phyloP scores from a whole-genome alignment of 306 rosid genomes.

The Quercus gilva region DNA sequence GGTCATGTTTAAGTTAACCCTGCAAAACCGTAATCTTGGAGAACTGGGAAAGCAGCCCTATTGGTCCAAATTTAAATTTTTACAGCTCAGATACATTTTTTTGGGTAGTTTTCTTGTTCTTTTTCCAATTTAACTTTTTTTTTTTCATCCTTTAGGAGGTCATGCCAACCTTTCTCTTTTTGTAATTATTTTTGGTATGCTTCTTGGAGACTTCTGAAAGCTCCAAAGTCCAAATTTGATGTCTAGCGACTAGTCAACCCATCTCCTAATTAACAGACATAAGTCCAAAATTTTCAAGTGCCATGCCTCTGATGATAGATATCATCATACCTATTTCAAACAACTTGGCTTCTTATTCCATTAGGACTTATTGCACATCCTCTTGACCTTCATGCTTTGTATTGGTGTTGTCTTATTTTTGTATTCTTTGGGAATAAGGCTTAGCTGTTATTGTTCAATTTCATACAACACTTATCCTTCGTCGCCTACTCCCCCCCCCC shows the following conservation, averaged over 20 bases:
- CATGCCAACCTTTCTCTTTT: background rate
- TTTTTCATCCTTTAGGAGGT: background rate
- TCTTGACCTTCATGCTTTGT: background rate
- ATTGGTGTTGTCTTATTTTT: background rate
- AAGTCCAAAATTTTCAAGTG: background rate
- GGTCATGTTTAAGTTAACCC: background rate
- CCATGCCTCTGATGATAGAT: slow-evolving; percentile 5
- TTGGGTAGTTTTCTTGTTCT: background rate
- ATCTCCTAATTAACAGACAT: background rate
- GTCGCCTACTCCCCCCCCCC: too few relatives aligned
- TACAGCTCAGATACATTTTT: background rate
- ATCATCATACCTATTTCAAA: background rate
- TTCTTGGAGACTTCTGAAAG: background rate
- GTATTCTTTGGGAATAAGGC: background rate
- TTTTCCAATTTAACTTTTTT: background rate
- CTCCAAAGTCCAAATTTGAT: background rate
- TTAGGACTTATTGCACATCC: background rate
- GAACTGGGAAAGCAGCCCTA: background rate
- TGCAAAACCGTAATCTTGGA: background rate
- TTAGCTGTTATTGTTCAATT: background rate
- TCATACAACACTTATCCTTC: background rate
- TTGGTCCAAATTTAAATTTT: background rate
- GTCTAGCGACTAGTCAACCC: background rate
- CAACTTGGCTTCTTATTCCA: background rate
- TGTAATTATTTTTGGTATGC: background rate